phyloP scores from a whole-genome alignment of 2,329 filamentous ascomycete genomes.

The Endothia cerciana region DNA sequence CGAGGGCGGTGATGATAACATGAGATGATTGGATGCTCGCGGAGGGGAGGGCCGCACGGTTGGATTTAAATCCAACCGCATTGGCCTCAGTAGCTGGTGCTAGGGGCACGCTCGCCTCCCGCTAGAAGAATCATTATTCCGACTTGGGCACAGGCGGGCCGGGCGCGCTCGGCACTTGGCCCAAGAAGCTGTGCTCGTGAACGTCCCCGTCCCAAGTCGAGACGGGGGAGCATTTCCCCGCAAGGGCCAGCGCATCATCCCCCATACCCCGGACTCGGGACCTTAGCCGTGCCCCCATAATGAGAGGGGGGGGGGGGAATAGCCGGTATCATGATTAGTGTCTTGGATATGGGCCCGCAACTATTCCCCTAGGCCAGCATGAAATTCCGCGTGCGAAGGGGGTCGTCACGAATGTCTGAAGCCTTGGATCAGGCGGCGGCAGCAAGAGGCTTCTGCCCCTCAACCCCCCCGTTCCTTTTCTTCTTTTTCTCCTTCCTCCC shows the following conservation, averaged over 20 bases:
- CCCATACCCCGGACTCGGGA: not conserved
- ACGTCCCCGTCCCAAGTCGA: not conserved
- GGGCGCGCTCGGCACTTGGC: not conserved
- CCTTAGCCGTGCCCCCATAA: too few relatives aligned
- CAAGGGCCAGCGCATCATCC: not conserved
- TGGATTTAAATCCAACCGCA: not conserved
- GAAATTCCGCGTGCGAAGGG: too few relatives aligned
- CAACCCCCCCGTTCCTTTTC: too few relatives aligned
- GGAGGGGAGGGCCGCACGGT: not conserved
- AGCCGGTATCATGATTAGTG: not conserved
- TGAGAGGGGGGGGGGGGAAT: too few relatives aligned
- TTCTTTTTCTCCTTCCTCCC: too few relatives aligned
- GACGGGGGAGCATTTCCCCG: conserved; percentile 4
- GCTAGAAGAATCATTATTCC: not conserved
- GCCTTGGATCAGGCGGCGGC: too few relatives aligned
- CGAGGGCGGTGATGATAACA: too few relatives aligned
- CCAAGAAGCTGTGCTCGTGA: not conserved
- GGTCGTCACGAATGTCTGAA: too few relatives aligned
- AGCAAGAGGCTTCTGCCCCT: too few relatives aligned
- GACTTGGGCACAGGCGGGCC: not conserved
- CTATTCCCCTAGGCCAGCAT: not conserved
- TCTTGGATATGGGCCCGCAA: not conserved
- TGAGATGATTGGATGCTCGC: too few relatives aligned
- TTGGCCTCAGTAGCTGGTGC: not conserved
- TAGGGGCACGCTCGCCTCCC: not conserved